Base-by-base conservation (phyloP, 2,329 filamentous ascomycete species). In the Lachnellula subtilissima region DNA sequence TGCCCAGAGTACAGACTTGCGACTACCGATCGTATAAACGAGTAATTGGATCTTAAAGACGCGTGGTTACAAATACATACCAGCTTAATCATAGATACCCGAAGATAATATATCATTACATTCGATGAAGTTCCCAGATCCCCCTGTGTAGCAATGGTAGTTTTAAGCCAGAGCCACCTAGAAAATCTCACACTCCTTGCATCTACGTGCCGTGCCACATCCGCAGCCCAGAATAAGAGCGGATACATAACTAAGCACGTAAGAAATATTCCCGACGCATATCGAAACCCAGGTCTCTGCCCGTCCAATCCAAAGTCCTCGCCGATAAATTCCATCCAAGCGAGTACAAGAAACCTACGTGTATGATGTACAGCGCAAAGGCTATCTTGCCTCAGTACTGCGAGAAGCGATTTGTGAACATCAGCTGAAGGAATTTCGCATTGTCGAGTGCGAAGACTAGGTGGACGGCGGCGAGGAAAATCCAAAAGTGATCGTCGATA, bases 381-480 rank as follows among this genome's bases (percentile, higher is more conserved):
- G 81, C 84, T 53, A 86, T 75, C 50, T 79, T 77, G 1, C 83
- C 83, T 1, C 87, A 73, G 58, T 83, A 84, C 63, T 84, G 82
- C 61, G 78, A 81, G 62, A 83, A 76, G 17, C 72, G 72, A 1
- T 73, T 74, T 64, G 84, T 83, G 62, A 86, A 85, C 62, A 84
- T 80, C 1, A 69, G 57, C 69, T 78, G 79, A 9, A 85, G 72
- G 76, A 76, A 79, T 5, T 52, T 12, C 1, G 54, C 58, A 60
- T 52, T 72, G 32, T 72, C 57, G 14, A 61, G 50, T 19, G 40
- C 48, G 22, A 51, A 56, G 11, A 61, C 48, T n/a, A 61, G 48
- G 37, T 54, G 45, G 12, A 58, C 42, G 4, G 58, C 58, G 5
- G 47, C 60, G 28, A 60, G n/a, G 28, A 35, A 54, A 19, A 60